These are phyloP conservation scores for Phytophthora pisi DNA, from an alignment of 352 stramenopile species.

Conservation along the genomic window DNA sequence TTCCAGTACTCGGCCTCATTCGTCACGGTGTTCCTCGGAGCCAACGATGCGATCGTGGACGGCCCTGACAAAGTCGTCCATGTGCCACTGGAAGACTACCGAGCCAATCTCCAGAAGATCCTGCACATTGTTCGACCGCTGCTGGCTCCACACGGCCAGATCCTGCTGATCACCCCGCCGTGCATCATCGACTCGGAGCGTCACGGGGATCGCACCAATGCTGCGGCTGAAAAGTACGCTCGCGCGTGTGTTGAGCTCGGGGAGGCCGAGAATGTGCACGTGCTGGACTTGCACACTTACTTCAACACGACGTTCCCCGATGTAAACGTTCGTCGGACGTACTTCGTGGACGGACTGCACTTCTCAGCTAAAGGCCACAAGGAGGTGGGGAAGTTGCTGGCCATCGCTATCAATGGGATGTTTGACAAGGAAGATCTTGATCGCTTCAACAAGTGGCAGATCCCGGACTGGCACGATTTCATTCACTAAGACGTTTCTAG, in stretches of 20 bases:
- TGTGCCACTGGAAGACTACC: slow-evolving; percentile 49
- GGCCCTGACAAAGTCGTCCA: slow-evolving; percentile 37
- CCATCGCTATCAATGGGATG: slow-evolving; percentile 24
- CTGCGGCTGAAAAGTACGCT: slow-evolving; percentile 44
- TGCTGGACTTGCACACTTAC: slow-evolving; percentile 50
- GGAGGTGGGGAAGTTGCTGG: slow-evolving; percentile 24
- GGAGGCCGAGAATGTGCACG: slow-evolving; percentile 31
- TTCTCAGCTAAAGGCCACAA: slow-evolving; percentile 49
- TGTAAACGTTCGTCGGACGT: slow-evolving; percentile 20
- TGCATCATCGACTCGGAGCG: slow-evolving; percentile 42
- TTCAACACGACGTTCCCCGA: slow-evolving; percentile 47
- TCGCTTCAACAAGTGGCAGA: slow-evolving; percentile 32
- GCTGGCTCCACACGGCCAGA: slow-evolving; percentile 21
- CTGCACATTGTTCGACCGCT: slow-evolving; percentile 27
- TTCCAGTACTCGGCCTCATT: slow-evolving; percentile 35
- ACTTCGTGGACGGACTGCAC: slow-evolving; percentile 55
- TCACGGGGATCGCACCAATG: slow-evolving; percentile 45
- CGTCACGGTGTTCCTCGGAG: slow-evolving; percentile 54
- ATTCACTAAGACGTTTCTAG: slow-evolving; percentile 18
- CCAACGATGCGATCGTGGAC: slow-evolving; percentile 59
- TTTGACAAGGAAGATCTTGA: slow-evolving; percentile 27
- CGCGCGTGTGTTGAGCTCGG: slow-evolving; percentile 46
- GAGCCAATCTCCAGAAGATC: slow-evolving; percentile 42
- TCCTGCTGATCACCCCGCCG: slow-evolving; percentile 32
- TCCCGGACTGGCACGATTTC: slow-evolving; percentile 54